A percentile compares a stretch with the other conserved stretches of the same genome.
These are phyloP conservation scores for Micractinium conductrix DNA, from an alignment of 139 green algal genomes.

Conservation along the genomic window DNA sequence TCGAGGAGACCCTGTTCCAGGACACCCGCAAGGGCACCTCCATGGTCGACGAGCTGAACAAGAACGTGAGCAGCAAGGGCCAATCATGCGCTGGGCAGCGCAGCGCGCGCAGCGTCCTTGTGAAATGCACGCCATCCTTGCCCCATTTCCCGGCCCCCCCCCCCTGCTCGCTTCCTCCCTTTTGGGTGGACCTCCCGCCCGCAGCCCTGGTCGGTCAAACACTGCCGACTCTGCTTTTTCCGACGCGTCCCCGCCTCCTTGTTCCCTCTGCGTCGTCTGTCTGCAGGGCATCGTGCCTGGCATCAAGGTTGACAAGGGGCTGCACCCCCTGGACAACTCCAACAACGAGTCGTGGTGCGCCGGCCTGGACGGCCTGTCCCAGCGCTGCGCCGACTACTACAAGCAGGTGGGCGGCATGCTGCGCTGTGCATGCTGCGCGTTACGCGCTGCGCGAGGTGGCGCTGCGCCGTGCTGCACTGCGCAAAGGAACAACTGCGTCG, in stretches of 20 bases:
- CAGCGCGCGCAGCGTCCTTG: too few relatives aligned
- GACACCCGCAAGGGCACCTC: slow-evolving; percentile 78
- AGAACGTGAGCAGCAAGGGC: slow-evolving; percentile 48
- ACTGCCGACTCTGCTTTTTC: too few relatives aligned
- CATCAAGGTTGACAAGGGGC: slow-evolving; percentile 98
- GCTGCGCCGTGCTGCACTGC: too few relatives aligned
- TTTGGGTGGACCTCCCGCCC: too few relatives aligned
- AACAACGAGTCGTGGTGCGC: slow-evolving; percentile 96
- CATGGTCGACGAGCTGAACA: slow-evolving; percentile 90
- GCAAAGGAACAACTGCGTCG: too few relatives aligned
- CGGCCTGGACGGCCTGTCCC: slow-evolving; percentile 95
- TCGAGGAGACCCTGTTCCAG: slow-evolving; percentile 99
- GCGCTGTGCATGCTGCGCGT: too few relatives aligned
- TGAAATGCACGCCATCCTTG: too few relatives aligned
- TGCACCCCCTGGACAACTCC: slow-evolving; percentile 92
- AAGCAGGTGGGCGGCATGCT: slow-evolving; percentile 79
- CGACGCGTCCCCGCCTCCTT: too few relatives aligned
- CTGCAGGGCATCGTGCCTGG: slow-evolving; percentile 80
- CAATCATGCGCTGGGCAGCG: background rate
- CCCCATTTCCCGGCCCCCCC: background rate
- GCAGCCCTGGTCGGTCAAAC: too few relatives aligned
- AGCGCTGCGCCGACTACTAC: slow-evolving; percentile 96
- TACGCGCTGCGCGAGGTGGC: too few relatives aligned
- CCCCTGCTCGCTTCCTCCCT: too few relatives aligned
- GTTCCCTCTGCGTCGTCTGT: background rate